Conservation (phyloP, 2,329 filamentous ascomycete species). For the Diaporthe destruens region DNA sequence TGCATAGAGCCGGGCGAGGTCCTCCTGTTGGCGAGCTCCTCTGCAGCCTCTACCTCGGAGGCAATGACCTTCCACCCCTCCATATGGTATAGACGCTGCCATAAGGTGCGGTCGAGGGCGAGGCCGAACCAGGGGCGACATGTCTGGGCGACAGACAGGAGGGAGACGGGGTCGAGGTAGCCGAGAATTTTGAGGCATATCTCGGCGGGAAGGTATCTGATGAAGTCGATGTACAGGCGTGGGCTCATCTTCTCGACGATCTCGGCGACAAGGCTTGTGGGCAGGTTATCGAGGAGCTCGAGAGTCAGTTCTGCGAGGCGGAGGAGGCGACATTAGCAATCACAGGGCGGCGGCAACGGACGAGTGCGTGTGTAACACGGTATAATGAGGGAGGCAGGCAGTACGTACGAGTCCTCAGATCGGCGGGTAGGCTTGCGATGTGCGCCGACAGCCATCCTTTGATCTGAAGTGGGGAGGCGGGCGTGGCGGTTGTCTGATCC, state of each 20-base stretch:
- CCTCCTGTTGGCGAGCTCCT: slow-evolving; percentile 67
- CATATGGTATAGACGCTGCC: slow-evolving; percentile 83
- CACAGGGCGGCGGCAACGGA: slow-evolving; percentile 6
- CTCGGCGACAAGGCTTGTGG: slow-evolving; percentile 81
- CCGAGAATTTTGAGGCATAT: slow-evolving; percentile 91
- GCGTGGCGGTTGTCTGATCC: background rate
- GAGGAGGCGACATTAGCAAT: slow-evolving; percentile 24
- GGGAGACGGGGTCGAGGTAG: slow-evolving; percentile 83
- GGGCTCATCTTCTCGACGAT: slow-evolving; percentile 86
- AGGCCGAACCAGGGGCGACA: slow-evolving; percentile 86
- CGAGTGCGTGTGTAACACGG: slow-evolving; percentile 21
- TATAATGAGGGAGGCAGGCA: background rate
- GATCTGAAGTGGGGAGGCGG: slow-evolving; percentile 36
- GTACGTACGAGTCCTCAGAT: slow-evolving; percentile 63
- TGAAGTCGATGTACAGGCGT: slow-evolving; percentile 92
- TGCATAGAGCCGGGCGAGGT: slow-evolving; percentile 57
- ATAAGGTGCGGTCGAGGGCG: slow-evolving; percentile 85
- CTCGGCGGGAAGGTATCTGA: slow-evolving; percentile 86
- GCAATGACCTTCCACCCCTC: slow-evolving; percentile 87
- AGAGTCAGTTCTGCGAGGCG: slow-evolving; percentile 78
- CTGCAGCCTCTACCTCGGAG: slow-evolving; percentile 74
- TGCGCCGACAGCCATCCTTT: slow-evolving; percentile 61
- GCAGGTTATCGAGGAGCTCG: slow-evolving; percentile 80
- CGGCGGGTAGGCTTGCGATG: slow-evolving; percentile 61
- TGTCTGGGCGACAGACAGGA: slow-evolving; percentile 82